These are phyloP conservation scores for Liriodendron chinense DNA, from an alignment of 164 flowering plant genomes.

Conservation along the genomic window DNA sequence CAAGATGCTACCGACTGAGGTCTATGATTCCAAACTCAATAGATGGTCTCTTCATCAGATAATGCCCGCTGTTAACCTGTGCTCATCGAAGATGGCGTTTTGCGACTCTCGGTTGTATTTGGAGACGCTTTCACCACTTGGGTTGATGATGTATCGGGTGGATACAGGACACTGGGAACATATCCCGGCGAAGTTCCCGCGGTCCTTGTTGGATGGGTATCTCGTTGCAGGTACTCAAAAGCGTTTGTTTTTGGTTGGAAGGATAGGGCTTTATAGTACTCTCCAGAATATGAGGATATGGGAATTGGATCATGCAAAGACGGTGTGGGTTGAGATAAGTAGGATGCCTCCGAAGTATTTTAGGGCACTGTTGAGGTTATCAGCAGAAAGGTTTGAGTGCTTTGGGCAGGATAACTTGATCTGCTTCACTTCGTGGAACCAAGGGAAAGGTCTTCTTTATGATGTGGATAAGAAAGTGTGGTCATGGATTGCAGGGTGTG, in stretches of 20 bases:
- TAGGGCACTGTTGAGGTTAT: constrained; percentile 73
- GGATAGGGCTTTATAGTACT: constrained; percentile 84
- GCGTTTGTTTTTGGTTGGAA: constrained; percentile 84
- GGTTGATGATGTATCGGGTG: constrained; percentile 79
- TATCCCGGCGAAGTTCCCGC: constrained; percentile 86
- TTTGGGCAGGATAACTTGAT: constrained; percentile 88
- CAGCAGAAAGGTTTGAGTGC: constrained; percentile 96
- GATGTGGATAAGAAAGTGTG: constrained; percentile 84
- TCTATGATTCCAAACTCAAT: constrained; percentile 76
- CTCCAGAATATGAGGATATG: constrained; percentile 92
- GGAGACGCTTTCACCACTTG: constrained; percentile 91
- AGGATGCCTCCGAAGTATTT: constrained; percentile 94
- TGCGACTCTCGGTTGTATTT: constrained; percentile 82
- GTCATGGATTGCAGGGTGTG: constrained; percentile 97
- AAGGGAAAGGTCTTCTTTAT: constrained; percentile 86
- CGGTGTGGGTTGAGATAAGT: constrained; percentile 78
- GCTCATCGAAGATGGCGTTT: constrained; percentile 94
- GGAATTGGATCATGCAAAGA: constrained; percentile 88
- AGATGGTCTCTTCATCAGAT: constrained; percentile 79
- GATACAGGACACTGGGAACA: constrained; percentile 88
- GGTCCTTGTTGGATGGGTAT: constrained; percentile 88
- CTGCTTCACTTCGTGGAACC: constrained; percentile 95
- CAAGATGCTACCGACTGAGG: constrained; percentile 81
- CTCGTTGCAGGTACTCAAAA: constrained; percentile 85
- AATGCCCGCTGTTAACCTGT: constrained; percentile 89